Evolutionary conservation across 1,139 yeast genomes (phyloP).

Genomic region (Magnusiomyces suaveolens): DNA sequence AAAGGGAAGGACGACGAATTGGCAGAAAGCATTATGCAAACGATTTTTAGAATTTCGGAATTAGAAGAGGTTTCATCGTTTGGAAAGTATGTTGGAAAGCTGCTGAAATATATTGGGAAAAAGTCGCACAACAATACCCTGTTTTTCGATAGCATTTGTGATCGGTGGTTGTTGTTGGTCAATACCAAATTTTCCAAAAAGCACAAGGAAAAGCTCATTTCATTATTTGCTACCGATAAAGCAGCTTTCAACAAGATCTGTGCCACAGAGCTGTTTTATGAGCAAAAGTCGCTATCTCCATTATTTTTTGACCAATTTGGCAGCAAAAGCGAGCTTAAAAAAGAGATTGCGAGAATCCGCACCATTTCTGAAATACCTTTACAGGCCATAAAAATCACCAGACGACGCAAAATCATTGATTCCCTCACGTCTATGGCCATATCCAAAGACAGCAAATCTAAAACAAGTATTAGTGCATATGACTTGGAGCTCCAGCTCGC

Average conservation of each 20-base stretch:
- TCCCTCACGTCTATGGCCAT: constrained; percentile 4
- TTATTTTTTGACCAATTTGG: constrained; percentile 6
- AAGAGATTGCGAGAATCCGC: constrained; percentile 9
- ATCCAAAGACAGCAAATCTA: background rate
- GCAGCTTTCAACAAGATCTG: constrained; percentile 15
- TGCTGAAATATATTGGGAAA: constrained; percentile 16
- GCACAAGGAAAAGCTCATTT: constrained; percentile 15
- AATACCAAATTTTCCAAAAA: constrained; percentile 16
- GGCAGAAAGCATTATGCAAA: constrained; percentile 17
- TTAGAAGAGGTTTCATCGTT: constrained; percentile 16
- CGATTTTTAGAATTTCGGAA: constrained; percentile 21
- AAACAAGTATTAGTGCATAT: background rate
- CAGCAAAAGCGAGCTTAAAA: background rate
- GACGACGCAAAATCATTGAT: constrained; percentile 8
- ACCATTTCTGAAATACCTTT: constrained; percentile 12
- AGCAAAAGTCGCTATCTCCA: constrained; percentile 17
- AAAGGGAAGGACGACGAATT: constrained; percentile 8
- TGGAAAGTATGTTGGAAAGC: constrained; percentile 15
- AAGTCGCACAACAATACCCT: constrained; percentile 10
- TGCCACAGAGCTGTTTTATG: constrained; percentile 19
- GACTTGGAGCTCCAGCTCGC: constrained; percentile 8
- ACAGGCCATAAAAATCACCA: constrained; percentile 11
- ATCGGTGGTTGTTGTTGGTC: constrained; percentile 24
- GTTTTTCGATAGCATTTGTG: constrained; percentile 16
- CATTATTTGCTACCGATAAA: constrained; percentile 16